Conservation (phyloP, 805 yeast genomes). For the Candida verbasci region DNA sequence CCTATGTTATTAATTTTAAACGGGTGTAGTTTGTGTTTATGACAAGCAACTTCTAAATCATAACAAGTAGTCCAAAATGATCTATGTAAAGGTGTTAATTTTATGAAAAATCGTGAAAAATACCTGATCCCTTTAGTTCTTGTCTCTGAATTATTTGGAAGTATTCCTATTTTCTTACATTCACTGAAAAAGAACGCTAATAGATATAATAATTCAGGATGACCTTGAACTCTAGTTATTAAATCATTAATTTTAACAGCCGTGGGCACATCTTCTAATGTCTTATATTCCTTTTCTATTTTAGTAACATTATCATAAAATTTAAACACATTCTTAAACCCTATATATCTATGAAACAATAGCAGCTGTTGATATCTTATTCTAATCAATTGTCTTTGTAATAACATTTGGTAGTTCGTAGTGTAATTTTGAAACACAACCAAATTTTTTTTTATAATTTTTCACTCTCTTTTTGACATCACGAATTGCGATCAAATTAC, state of each 20-base stretch:
- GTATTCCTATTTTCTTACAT: conserved; percentile 25
- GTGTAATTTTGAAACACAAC: too few species aligned
- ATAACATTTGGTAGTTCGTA: too few species aligned
- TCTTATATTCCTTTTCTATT: background rate
- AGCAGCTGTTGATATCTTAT: too few species aligned
- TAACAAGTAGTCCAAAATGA: conserved; percentile 37
- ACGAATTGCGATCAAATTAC: background rate
- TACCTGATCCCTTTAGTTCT: background rate
- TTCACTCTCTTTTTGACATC: conserved; percentile 5
- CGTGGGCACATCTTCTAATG: conserved; percentile 11
- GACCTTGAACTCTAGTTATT: conserved; percentile 16
- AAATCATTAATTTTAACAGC: conserved; percentile 20
- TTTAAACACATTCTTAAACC: too few species aligned
- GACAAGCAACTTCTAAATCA: conserved; percentile 24
- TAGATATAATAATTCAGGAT: conserved; percentile 27
- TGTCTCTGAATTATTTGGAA: conserved; percentile 11
- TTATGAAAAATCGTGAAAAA: conserved; percentile 12
- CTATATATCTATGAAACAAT: too few species aligned
- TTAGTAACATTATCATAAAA: background rate
- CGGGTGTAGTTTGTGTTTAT: conserved; percentile 21
- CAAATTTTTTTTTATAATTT: too few species aligned
- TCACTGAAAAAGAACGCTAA: conserved; percentile 29
- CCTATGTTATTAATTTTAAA: conserved; percentile 25
- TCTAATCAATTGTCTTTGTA: too few species aligned
- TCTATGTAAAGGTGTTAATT: conserved; percentile 26